Percentiles rank a stretch among this genome's conserved stretches.
phyloP scores from a whole-genome alignment of 495 filamentous ascomycete genomes.

The Hyaloscypha finlandica region DNA sequence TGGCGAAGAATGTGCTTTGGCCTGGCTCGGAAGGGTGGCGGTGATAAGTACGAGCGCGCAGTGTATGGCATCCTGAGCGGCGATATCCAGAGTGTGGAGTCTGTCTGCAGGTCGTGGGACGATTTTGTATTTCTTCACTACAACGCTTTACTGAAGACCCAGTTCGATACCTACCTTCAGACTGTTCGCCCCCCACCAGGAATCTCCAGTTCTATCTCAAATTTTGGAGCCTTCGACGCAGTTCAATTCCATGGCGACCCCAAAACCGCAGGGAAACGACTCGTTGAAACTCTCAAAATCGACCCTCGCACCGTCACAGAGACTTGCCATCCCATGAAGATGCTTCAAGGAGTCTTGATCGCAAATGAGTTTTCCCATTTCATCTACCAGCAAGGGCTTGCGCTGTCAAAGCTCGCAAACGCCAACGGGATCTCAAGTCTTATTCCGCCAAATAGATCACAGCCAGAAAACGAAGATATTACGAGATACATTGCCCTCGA shows the following conservation, averaged over 20 bases:
- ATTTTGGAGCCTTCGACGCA: conserved; percentile 55
- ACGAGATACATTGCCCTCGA: conserved; percentile 47
- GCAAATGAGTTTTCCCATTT: conserved; percentile 57
- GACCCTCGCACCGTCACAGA: conserved; percentile 49
- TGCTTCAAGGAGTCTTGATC: conserved; percentile 67
- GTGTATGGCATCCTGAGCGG: conserved; percentile 89
- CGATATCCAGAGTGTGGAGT: conserved; percentile 72
- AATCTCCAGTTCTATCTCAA: conserved; percentile 39
- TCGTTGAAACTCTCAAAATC: conserved; percentile 52
- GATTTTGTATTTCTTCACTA: conserved; percentile 90
- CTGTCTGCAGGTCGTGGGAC: conserved; percentile 79
- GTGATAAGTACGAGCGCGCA: conserved; percentile 78
- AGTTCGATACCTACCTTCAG: conserved; percentile 64
- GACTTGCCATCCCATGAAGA: conserved; percentile 58
- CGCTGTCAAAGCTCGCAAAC: conserved; percentile 56
- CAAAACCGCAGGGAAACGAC: conserved; percentile 46
- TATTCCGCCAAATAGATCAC: conserved; percentile 40
- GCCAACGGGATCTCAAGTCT: conserved; percentile 47
- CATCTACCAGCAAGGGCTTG: conserved; percentile 58
- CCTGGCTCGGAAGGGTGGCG: conserved; percentile 65
- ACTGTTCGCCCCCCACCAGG: conserved; percentile 46
- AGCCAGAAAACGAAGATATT: conserved; percentile 26
- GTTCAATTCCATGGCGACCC: conserved; percentile 56
- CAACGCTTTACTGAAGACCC: conserved; percentile 73
- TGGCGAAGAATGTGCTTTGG: conserved; percentile 86